Conservation (phyloP, 176 grass and related monocot species). For the Juncus effusus region DNA sequence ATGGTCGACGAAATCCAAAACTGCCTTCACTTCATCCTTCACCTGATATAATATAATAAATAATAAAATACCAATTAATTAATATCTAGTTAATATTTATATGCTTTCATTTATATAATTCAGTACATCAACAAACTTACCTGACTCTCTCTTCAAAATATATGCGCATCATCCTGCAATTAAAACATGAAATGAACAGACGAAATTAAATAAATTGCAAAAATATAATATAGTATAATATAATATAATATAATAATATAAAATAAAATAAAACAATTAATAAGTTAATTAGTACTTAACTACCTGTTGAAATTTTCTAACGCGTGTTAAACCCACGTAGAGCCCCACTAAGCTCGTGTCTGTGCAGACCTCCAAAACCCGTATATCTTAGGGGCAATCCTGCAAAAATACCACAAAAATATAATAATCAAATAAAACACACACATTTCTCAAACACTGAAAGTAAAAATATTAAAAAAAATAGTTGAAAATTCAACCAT, state of each 20-base stretch:
- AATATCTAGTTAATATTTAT: too few relatives aligned
- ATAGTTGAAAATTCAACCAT: too few relatives aligned
- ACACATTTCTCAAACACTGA: slow-evolving; percentile 1
- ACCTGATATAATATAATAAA: slow-evolving; percentile 80
- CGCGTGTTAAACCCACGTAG: slow-evolving; percentile 96
- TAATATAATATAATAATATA: too few relatives aligned
- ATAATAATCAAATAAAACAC: slow-evolving; percentile 2
- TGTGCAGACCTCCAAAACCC: slow-evolving; percentile 96
- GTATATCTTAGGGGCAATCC: slow-evolving; percentile 91
- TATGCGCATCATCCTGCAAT: slow-evolving; percentile 92
- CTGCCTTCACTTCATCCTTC: slow-evolving; percentile 79
- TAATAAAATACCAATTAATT: too few relatives aligned
- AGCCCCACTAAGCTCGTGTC: slow-evolving; percentile 93
- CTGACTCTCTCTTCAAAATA: slow-evolving; percentile 93
- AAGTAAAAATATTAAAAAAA: slow-evolving; percentile 27
- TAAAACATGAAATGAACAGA: slow-evolving; percentile 2
- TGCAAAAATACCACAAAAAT: slow-evolving; percentile 39
- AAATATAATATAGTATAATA: too few relatives aligned
- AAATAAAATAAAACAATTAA: background rate
- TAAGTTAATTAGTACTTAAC: slow-evolving; percentile 1
- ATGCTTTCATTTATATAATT: slow-evolving; percentile 21
- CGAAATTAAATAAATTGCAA: slow-evolving; percentile 11
- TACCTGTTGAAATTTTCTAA: slow-evolving; percentile 99
- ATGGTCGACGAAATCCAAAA: slow-evolving; percentile 84
- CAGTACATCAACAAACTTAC: slow-evolving; percentile 49